Conservation (phyloP, 805 yeast genomes). For the Tetrapisispora taiwanensis region DNA sequence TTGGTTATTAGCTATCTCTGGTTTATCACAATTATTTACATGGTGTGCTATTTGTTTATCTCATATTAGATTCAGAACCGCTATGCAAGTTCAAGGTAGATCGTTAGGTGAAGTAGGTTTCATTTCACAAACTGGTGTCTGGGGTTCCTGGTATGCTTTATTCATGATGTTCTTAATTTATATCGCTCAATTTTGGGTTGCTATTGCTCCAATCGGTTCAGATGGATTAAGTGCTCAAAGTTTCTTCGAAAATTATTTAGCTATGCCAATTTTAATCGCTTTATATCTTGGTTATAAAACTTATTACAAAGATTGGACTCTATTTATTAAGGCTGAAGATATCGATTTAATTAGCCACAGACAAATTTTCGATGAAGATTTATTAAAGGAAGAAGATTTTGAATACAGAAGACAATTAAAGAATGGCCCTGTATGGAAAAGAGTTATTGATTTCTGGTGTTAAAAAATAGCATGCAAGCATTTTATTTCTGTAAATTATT, state of each 20-base stretch:
- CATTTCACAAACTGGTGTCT: slow-evolving; percentile 40
- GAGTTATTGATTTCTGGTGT: slow-evolving; percentile 28
- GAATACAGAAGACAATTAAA: slow-evolving; percentile 22
- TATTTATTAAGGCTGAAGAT: slow-evolving; percentile 24
- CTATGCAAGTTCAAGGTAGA: slow-evolving; percentile 45
- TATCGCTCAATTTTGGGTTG: slow-evolving; percentile 57
- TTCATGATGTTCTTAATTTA: slow-evolving; percentile 40
- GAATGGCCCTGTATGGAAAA: slow-evolving; percentile 22
- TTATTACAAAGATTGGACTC: slow-evolving; percentile 37
- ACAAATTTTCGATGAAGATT: slow-evolving; percentile 27
- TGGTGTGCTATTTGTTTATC: slow-evolving; percentile 51
- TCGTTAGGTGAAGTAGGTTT: slow-evolving; percentile 43
- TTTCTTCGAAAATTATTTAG: slow-evolving; percentile 39
- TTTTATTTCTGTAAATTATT: not conserved
- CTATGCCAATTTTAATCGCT: slow-evolving; percentile 36
- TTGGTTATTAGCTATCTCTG: slow-evolving; percentile 56
- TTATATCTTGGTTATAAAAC: slow-evolving; percentile 38
- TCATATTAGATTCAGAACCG: slow-evolving; percentile 50
- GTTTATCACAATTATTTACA: slow-evolving; percentile 51
- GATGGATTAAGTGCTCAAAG: slow-evolving; percentile 30
- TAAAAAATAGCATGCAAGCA: slow-evolving; percentile 4
- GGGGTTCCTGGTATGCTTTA: slow-evolving; percentile 45
- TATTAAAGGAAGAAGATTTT: slow-evolving; percentile 26
- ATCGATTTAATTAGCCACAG: slow-evolving; percentile 26
- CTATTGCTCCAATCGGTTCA: slow-evolving; percentile 43